phyloP scores from a whole-genome alignment of 73 alveolate species.

The Paraurostyla sp. region DNA sequence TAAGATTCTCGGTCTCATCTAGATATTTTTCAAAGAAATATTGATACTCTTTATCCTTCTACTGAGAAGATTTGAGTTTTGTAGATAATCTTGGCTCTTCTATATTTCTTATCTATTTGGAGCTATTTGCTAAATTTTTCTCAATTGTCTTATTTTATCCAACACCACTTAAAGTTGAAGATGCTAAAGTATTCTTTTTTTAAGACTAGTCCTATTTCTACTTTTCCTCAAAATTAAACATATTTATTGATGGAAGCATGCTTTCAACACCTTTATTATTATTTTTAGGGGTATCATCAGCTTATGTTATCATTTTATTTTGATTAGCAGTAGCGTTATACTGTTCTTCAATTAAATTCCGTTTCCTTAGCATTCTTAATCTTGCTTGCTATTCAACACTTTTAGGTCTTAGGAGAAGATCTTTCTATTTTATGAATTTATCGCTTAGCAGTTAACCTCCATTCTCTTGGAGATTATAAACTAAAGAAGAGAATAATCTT shows the following conservation, averaged over 20 bases:
- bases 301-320: background rate
- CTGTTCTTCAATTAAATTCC: background rate
- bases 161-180: background rate
- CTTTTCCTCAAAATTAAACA: background rate
- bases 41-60: background rate
- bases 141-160: background rate
- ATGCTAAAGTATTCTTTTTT: background rate
- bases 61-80: too few species aligned
- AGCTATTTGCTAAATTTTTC: background rate
- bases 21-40: slow-evolving; percentile 29
- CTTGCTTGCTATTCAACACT: slow-evolving; percentile 31
- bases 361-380: background rate
- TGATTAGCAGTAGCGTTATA: too few species aligned
- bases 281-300: background rate
- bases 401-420: slow-evolving; percentile 11
- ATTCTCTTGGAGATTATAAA: background rate
- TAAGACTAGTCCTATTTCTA: background rate
- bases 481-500: background rate
- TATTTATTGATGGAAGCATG: background rate
- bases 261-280: too few species aligned
- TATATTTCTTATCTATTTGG: background rate
- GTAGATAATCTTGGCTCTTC: too few species aligned
- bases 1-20: background rate
- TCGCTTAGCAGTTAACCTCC: slow-evolving; percentile 1
- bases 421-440: background rate